phyloP scores from a whole-genome alignment of 1,284 basidiomycete species.

The Melampsora allii-populina region DNA sequence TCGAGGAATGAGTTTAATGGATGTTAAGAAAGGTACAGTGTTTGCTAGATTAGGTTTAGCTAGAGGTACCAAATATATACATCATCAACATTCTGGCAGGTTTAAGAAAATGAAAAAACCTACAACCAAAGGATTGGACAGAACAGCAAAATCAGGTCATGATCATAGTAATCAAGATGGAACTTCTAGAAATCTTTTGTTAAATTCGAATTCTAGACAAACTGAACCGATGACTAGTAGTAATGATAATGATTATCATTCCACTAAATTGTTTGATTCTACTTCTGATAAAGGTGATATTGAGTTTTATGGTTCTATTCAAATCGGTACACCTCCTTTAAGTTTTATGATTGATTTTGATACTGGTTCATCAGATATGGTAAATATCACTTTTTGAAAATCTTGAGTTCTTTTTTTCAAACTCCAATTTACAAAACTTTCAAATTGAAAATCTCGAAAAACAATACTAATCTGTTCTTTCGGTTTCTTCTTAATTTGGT shows the following conservation, averaged over 20 bases:
- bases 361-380: conserved; percentile 44
- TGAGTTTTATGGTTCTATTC: conserved; percentile 46
- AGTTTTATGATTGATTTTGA: conserved; percentile 47
- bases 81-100: conserved; percentile 7
- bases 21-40: conserved; percentile 26
- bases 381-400: background rate
- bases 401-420: background rate
- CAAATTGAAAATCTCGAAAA: background rate
- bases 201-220: background rate
- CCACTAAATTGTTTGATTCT: conserved; percentile 18
- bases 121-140: background rate
- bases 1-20: background rate
- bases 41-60: conserved; percentile 34
- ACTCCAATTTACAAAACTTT: background rate
- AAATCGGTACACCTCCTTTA: conserved; percentile 46
- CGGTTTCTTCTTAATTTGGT: too few species aligned
- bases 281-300: conserved; percentile 45
- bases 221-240: background rate
- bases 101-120: background rate
- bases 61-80: conserved; percentile 19
- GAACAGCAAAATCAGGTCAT: background rate
- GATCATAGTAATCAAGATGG: background rate
- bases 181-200: background rate
- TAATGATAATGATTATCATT: background rate
- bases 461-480: too few species aligned